Conservation (phyloP, 805 yeast genomes). For the Candida succiphila region DNA sequence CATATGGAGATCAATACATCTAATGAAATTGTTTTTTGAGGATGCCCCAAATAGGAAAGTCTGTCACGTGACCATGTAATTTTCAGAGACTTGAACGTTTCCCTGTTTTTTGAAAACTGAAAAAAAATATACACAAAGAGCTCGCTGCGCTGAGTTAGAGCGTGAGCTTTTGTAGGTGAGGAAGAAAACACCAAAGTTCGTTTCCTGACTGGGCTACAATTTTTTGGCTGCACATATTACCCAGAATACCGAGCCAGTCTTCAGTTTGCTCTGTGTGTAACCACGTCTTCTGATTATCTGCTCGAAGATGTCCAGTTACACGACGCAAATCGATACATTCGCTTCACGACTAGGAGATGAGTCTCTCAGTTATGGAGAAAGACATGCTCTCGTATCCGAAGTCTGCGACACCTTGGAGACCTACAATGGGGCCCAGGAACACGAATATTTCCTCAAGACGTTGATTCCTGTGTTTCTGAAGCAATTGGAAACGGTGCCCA, state of each 20-base stretch:
- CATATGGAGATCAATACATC: too few species aligned
- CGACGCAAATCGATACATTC: conserved; percentile 56
- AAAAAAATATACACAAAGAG: not conserved
- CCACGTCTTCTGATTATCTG: too few species aligned
- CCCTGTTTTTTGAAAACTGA: not conserved
- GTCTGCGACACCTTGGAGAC: conserved; percentile 81
- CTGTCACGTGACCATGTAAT: not conserved
- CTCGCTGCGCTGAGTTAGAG: too few species aligned
- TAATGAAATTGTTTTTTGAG: too few species aligned
- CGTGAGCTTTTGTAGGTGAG: too few species aligned
- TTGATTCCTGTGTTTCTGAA: conserved; percentile 62
- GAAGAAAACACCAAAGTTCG: too few species aligned
- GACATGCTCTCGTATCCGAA: conserved; percentile 68
- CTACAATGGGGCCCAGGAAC: conserved; percentile 72
- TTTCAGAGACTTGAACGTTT: not conserved
- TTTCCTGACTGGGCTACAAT: too few species aligned
- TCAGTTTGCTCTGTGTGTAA: too few species aligned
- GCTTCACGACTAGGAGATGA: conserved; percentile 51
- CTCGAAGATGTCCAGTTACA: conserved; percentile 22
- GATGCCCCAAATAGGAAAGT: not conserved
- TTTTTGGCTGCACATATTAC: too few species aligned
- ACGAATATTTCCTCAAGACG: conserved; percentile 61
- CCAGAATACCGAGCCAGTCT: too few species aligned
- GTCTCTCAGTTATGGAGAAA: conserved; percentile 44
- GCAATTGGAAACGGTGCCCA: conserved; percentile 57